Base-by-base conservation (phyloP, 1,139 yeast species). In the Saccharomyces pastorianus region DNA sequence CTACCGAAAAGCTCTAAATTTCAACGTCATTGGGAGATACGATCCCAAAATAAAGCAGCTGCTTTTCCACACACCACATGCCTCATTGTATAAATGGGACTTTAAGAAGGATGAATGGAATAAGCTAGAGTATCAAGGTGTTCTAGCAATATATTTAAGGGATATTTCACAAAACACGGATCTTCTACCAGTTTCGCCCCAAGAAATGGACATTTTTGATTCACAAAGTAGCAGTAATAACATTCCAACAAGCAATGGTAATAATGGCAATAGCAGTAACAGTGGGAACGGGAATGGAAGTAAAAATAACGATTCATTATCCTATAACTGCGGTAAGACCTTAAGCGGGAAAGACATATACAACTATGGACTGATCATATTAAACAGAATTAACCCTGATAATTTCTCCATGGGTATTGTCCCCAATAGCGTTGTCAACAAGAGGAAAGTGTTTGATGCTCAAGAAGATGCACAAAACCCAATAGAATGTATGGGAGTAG, bases 381-480 rank as follows among this genome's bases (percentile, higher is more conserved):
- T 90, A 64, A 90, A 91, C 69, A 78, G 96, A 62, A 75, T 77
- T 56, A 81, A 81, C 53, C 85, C 93, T 1, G 85, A 84, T 55
- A 89, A 91, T 68, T 88, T 90, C 63, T 81, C 89, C 1, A 68
- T 91, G 56, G 97, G 96, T 0, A 75, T 91, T 41, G 74, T 86
- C 17, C 88, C 93, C 2, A 79, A 79, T 61, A 75, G 77, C 54
- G 74, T 71, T 6, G 66, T 77, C 4, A 64, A 79, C 52, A 76
- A 77, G 52, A 67, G 72, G 49, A 78, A 75, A 58, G 58, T 66
- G 64, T 75, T 67, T 72, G 75, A 64, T 75, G 78, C 50, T 47
- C 69, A 49, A 73, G 71, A 70, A 51, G 65, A 75, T 41, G 63
- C 60, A 2, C 62, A 64, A 28, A 76, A 68, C 57, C 81, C 74